phyloP scores from a whole-genome alignment of 2,329 filamentous ascomycete species.

The Neofusicoccum cordaticola region DNA sequence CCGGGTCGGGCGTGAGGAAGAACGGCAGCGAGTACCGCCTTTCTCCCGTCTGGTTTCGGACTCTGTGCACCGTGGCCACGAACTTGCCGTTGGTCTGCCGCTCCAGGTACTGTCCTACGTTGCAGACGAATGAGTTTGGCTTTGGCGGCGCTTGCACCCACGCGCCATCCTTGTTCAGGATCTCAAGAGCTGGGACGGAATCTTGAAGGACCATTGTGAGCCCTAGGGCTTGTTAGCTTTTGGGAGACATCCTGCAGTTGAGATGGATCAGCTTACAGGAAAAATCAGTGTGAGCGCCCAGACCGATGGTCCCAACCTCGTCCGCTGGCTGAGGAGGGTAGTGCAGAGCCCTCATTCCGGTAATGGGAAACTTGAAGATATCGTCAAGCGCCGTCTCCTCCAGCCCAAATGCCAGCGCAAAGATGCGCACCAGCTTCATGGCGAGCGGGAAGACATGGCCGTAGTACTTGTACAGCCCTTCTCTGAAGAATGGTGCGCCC shows the following conservation, averaged over 20 bases:
- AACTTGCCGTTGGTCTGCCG: slow-evolving; percentile 41
- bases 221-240: not conserved
- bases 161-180: slow-evolving; percentile 41
- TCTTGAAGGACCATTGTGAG: slow-evolving; percentile 20
- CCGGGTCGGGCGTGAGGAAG: slow-evolving; percentile 39
- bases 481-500: slow-evolving; percentile 30
- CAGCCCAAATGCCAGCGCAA: slow-evolving; percentile 30
- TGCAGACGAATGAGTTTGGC: slow-evolving; percentile 39
- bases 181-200: slow-evolving; percentile 30
- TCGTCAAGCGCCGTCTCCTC: slow-evolving; percentile 32
- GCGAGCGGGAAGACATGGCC: slow-evolving; percentile 29
- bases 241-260: slow-evolving; percentile 23
- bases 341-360: slow-evolving; percentile 28
- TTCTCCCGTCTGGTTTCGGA: slow-evolving; percentile 38
- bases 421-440: slow-evolving; percentile 32
- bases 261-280: not conserved
- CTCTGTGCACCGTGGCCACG: slow-evolving; percentile 41
- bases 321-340: slow-evolving; percentile 19
- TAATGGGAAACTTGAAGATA: slow-evolving; percentile 32
- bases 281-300: slow-evolving; percentile 24
- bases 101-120: slow-evolving; percentile 42
- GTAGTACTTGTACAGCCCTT: slow-evolving; percentile 35
- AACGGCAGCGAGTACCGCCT: slow-evolving; percentile 43
- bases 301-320: slow-evolving; percentile 17
- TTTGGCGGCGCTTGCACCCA: slow-evolving; percentile 40